Percentiles rank a stretch among this genome's conserved stretches.
These are phyloP conservation scores for Marchantia paleacea DNA, from an alignment of 225 moss, liverwort and hornwort species.

Conservation along the genomic window DNA sequence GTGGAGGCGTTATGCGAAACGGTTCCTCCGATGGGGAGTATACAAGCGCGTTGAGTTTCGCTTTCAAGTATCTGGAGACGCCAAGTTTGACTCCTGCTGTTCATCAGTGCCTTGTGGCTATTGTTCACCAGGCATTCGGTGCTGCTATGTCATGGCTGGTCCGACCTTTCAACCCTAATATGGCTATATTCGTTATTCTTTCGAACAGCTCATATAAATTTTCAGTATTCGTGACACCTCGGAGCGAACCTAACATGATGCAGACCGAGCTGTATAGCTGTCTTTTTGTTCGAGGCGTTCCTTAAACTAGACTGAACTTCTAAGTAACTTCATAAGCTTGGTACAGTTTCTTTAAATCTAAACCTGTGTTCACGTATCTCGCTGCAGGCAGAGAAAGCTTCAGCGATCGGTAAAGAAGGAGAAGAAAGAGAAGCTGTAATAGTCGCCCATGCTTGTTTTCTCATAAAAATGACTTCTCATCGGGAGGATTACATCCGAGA, in stretches of 20 bases:
- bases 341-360: background rate
- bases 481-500: slow-evolving; percentile 70
- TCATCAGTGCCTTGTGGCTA: slow-evolving; percentile 62
- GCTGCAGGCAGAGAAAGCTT: slow-evolving; percentile 45
- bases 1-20: slow-evolving; percentile 57
- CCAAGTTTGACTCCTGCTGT: slow-evolving; percentile 57
- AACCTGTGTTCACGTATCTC: background rate
- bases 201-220: background rate
- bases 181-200: background rate
- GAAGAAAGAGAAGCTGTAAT: slow-evolving; percentile 64
- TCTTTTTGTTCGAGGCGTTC: background rate
- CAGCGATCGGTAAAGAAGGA: slow-evolving; percentile 55
- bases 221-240: background rate
- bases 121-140: slow-evolving; percentile 42
- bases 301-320: background rate
- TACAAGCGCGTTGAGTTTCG: slow-evolving; percentile 60
- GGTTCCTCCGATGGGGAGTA: slow-evolving; percentile 24
- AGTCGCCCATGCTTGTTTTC: slow-evolving; percentile 63
- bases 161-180: slow-evolving; percentile 1
- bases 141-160: slow-evolving; percentile 74
- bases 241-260: background rate
- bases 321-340: background rate
- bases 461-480: slow-evolving; percentile 58
- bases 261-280: background rate
- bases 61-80: slow-evolving; percentile 77